Conservation (phyloP, 331 rosid species). For the Saraca asoca region DNA sequence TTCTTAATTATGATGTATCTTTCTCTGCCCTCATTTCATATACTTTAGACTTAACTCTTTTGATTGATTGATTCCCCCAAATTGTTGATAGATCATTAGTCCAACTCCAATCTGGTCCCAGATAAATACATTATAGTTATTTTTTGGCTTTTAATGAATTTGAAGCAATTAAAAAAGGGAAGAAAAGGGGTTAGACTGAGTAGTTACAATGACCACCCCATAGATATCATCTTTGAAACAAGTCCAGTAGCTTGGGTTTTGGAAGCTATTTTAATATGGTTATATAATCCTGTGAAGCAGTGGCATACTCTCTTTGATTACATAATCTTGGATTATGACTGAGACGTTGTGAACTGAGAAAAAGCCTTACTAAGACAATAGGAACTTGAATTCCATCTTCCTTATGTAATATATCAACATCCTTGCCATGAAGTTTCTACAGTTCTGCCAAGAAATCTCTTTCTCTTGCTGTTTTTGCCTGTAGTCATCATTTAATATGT, state of each 20-base stretch:
- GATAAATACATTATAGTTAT: not conserved
- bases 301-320: constrained; percentile 10
- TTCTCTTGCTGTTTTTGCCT: constrained; percentile 63
- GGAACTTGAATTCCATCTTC: constrained; percentile 82
- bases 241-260: constrained; percentile 65
- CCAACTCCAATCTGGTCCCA: constrained; percentile 78
- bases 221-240: constrained; percentile 75
- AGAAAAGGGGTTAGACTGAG: constrained; percentile 22
- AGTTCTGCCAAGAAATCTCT: constrained; percentile 64
- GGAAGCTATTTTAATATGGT: constrained; percentile 69
- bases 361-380: constrained; percentile 11
- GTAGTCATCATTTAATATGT: constrained; percentile 21
- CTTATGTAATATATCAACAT: constrained; percentile 64
- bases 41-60: too few relatives aligned
- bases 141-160: not conserved
- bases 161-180: constrained; percentile 16
- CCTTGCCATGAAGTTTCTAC: constrained; percentile 73
- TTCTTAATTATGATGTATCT: too few relatives aligned
- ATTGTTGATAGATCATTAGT: constrained; percentile 83
- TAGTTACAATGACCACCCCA: constrained; percentile 67
- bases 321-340: constrained; percentile 7
- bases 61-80: constrained; percentile 94
- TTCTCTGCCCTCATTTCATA: too few relatives aligned
- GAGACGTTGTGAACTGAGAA: not conserved
- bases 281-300: constrained; percentile 68